Conservation (phyloP, 1,284 basidiomycete genomes). For the Waitea zeae region DNA sequence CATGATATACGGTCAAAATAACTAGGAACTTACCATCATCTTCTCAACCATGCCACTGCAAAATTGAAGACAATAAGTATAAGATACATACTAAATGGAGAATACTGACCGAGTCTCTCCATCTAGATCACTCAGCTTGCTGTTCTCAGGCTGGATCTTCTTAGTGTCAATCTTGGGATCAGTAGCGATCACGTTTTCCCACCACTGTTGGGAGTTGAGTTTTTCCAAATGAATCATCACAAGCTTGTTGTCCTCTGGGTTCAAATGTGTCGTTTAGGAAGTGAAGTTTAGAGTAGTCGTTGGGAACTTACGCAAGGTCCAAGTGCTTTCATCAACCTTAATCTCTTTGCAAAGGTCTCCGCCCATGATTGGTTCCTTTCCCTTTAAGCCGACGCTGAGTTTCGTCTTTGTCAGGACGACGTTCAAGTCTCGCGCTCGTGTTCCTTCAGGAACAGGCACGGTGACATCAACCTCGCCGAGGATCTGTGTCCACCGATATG, state of each 20-base stretch:
- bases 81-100: conserved; percentile 2
- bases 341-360: conserved; percentile 92
- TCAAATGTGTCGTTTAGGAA: conserved; percentile 4
- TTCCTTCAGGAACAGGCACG: conserved; percentile 77
- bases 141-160: conserved; percentile 92
- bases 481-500: conserved; percentile 88
- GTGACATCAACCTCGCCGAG: conserved; percentile 75
- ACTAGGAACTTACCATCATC: conserved; percentile 78
- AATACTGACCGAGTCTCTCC: conserved; percentile 73
- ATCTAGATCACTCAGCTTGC: conserved; percentile 92
- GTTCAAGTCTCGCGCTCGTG: conserved; percentile 60
- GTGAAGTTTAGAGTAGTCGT: conserved; percentile 3
- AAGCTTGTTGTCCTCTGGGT: conserved; percentile 62
- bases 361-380: conserved; percentile 66
- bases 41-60: conserved; percentile 94
- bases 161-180: conserved; percentile 95
- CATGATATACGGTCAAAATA: conserved; percentile 6
- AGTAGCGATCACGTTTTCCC: conserved; percentile 91
- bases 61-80: conserved; percentile 5
- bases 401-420: conserved; percentile 71
- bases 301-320: conserved; percentile 68
- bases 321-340: conserved; percentile 93
- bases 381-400: conserved; percentile 76
- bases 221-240: conserved; percentile 80
- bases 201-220: conserved; percentile 81